These are phyloP conservation scores for Alternaria sp. DNA, from an alignment of 2,329 filamentous ascomycete genomes.

Conservation along the genomic window DNA sequence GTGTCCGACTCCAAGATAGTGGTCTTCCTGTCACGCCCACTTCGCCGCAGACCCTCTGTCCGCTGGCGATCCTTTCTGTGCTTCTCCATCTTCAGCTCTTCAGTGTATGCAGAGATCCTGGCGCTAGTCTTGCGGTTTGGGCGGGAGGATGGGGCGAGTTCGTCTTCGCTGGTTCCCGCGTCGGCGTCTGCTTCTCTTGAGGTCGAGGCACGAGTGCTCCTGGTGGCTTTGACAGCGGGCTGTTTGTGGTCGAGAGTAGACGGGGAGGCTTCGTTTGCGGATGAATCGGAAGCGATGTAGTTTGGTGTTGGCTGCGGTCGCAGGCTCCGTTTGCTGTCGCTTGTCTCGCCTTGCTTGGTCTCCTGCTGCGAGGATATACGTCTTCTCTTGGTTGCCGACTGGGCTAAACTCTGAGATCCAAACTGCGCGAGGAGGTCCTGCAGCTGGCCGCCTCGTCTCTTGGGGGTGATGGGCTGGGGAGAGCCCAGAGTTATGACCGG, in stretches of 20 bases:
- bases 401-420: slow-evolving; percentile 38
- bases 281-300: slow-evolving; percentile 15
- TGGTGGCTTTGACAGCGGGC: slow-evolving; percentile 1
- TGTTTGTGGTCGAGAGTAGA: not conserved
- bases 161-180: slow-evolving; percentile 33
- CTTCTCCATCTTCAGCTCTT: slow-evolving; percentile 47
- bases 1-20: slow-evolving; percentile 46
- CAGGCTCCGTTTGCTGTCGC: slow-evolving; percentile 22
- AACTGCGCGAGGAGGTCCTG: slow-evolving; percentile 43
- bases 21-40: slow-evolving; percentile 34
- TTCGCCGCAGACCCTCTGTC: slow-evolving; percentile 29
- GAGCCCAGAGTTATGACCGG: slow-evolving; percentile 23
- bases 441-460: slow-evolving; percentile 32
- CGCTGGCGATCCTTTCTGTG: slow-evolving; percentile 24
- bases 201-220: slow-evolving; percentile 1
- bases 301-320: slow-evolving; percentile 8
- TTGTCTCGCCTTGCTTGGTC: not conserved
- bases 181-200: slow-evolving; percentile 6
- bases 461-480: slow-evolving; percentile 35
- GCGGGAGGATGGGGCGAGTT: slow-evolving; percentile 25
- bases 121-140: slow-evolving; percentile 21
- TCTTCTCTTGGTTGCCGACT: slow-evolving; percentile 43
- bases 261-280: slow-evolving; percentile 2
- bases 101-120: slow-evolving; percentile 23
- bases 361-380: slow-evolving; percentile 21